A percentile compares a stretch with the other conserved stretches of the same genome.
These are phyloP conservation scores for Ogataea corticis DNA, from an alignment of 805 yeast species.

Conservation along the genomic window DNA sequence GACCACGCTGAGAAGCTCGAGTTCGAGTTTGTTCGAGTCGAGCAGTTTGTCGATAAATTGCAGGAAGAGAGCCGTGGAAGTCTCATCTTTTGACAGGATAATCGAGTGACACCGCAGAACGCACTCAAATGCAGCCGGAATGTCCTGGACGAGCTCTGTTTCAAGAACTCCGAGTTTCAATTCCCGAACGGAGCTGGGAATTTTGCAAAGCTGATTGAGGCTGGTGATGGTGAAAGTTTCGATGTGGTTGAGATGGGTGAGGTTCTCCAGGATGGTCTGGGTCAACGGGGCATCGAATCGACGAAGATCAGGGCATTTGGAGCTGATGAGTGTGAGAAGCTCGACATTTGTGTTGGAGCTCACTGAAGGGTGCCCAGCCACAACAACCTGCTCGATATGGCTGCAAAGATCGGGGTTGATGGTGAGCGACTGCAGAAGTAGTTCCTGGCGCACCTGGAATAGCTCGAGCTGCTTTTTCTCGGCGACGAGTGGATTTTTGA, in stretches of 20 bases:
- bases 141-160: constrained; percentile 7
- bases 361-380: constrained; percentile 31
- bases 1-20: constrained; percentile 40
- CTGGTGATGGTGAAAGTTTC: constrained; percentile 18
- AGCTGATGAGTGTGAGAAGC: constrained; percentile 25
- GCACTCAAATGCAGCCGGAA: background rate
- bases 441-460: constrained; percentile 39
- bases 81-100: constrained; percentile 17
- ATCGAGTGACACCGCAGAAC: constrained; percentile 12
- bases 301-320: constrained; percentile 12
- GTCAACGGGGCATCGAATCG: constrained; percentile 15
- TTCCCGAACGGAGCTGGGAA: constrained; percentile 22
- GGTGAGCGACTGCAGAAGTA: constrained; percentile 39
- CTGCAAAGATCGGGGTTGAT: constrained; percentile 37
- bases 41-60: constrained; percentile 26
- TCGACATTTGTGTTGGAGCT: constrained; percentile 19
- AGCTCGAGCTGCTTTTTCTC: constrained; percentile 39
- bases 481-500: constrained; percentile 35
- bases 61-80: constrained; percentile 36
- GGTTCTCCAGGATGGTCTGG: constrained; percentile 5
- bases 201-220: constrained; percentile 17
- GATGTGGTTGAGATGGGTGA: constrained; percentile 11
- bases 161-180: constrained; percentile 18
- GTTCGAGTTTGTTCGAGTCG: constrained; percentile 12
- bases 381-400: constrained; percentile 36